These are phyloP conservation scores for Hericium coralloides DNA, from an alignment of 768 basidiomycete genomes.

Conservation along the genomic window DNA sequence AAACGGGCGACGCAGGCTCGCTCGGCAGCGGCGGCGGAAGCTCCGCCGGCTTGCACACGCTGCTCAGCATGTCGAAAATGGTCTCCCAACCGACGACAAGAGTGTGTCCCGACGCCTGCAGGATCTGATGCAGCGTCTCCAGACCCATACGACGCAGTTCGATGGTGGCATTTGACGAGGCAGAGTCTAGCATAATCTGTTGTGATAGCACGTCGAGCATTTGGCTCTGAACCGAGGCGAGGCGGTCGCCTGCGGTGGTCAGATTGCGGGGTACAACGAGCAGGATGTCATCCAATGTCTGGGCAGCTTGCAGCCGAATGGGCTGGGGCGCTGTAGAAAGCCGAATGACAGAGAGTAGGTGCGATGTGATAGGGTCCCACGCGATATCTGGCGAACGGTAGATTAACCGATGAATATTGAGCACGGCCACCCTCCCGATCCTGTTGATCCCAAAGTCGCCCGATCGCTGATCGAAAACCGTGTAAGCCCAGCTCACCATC, in stretches of 20 bases:
- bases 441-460: slow-evolving; percentile 93
- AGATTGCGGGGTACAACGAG: slow-evolving; percentile 68
- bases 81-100: slow-evolving; percentile 89
- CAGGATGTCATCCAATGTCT: slow-evolving; percentile 78
- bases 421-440: slow-evolving; percentile 65
- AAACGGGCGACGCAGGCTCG: slow-evolving; percentile 28
- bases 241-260: slow-evolving; percentile 45
- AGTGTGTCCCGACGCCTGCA: slow-evolving; percentile 88
- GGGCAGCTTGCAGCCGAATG: slow-evolving; percentile 85
- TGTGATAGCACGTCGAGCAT: slow-evolving; percentile 79
- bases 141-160: slow-evolving; percentile 85
- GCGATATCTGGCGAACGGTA: slow-evolving; percentile 75
- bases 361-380: slow-evolving; percentile 74
- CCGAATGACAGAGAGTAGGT: slow-evolving; percentile 71
- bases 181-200: slow-evolving; percentile 50
- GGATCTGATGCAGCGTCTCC: slow-evolving; percentile 82
- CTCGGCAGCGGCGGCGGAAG: slow-evolving; percentile 19
- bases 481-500: not conserved
- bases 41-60: slow-evolving; percentile 64
- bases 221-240: slow-evolving; percentile 66
- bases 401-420: slow-evolving; percentile 85
- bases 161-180: slow-evolving; percentile 40
- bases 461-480: slow-evolving; percentile 47
- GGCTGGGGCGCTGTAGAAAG: slow-evolving; percentile 58
- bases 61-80: slow-evolving; percentile 87